Evolutionary conservation across 805 yeast species (phyloP).

Genomic region (Scheffersomyces coipomensis): DNA sequence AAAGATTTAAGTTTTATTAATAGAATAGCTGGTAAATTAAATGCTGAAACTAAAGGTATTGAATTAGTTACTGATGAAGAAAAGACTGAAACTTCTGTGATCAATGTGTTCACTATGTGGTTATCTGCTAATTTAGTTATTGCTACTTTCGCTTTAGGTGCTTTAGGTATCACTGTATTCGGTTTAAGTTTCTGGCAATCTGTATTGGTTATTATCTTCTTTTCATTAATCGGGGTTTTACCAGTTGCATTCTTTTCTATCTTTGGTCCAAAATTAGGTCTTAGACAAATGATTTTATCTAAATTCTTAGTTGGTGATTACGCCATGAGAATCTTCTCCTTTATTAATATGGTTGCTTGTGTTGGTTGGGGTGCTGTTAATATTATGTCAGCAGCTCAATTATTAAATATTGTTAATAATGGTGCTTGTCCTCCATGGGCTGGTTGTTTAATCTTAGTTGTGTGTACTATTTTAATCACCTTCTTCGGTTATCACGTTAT

Average conservation of each 20-base stretch:
- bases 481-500: slow-evolving; percentile 83
- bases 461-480: slow-evolving; percentile 68
- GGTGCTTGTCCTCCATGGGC: slow-evolving; percentile 83
- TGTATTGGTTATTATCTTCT: slow-evolving; percentile 65
- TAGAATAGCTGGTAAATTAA: slow-evolving; percentile 31
- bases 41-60: slow-evolving; percentile 64
- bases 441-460: slow-evolving; percentile 72
- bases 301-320: slow-evolving; percentile 75
- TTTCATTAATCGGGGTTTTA: slow-evolving; percentile 66
- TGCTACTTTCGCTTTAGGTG: slow-evolving; percentile 80
- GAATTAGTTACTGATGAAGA: slow-evolving; percentile 80
- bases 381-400: slow-evolving; percentile 84
- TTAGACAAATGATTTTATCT: slow-evolving; percentile 84
- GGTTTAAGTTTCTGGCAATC: slow-evolving; percentile 74
- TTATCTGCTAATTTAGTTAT: slow-evolving; percentile 85
- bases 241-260: slow-evolving; percentile 83
- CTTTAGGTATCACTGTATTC: slow-evolving; percentile 54
- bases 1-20: slow-evolving; percentile 8
- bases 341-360: slow-evolving; percentile 79
- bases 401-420: slow-evolving; percentile 72
- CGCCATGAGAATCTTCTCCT: slow-evolving; percentile 73
- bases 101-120: slow-evolving; percentile 86
- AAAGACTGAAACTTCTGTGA: slow-evolving; percentile 62
- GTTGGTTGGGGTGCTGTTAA: slow-evolving; percentile 96
- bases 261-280: slow-evolving; percentile 81